A percentile compares a stretch with the other conserved stretches of the same genome.
phyloP scores from a whole-genome alignment of 140 eudicot species.

The Flaveria floridana region DNA sequence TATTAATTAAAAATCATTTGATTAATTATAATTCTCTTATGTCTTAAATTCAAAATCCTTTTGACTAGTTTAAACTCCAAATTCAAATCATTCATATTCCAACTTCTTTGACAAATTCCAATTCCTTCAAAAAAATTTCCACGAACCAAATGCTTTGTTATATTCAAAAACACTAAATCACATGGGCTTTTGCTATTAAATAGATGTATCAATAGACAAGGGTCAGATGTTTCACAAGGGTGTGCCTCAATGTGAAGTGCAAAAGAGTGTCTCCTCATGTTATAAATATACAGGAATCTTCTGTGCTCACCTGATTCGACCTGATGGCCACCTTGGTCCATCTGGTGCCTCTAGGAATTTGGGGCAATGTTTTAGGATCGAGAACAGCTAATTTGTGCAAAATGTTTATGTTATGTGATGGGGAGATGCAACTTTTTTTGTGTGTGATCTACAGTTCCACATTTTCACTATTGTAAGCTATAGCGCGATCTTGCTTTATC shows the following conservation, averaged over 20 bases:
- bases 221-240: neutral
- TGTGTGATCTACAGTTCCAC: neutral
- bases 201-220: neutral
- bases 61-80: too few relatives aligned
- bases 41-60: too few relatives aligned
- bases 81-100: too few relatives aligned
- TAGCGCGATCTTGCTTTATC: neutral
- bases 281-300: neutral
- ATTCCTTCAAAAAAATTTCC: too few relatives aligned
- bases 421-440: neutral
- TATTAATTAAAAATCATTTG: too few relatives aligned
- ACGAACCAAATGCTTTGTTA: too few relatives aligned
- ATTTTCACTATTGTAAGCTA: neutral
- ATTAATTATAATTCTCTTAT: too few relatives aligned
- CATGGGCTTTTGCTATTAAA: neutral
- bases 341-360: too few relatives aligned
- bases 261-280: neutral
- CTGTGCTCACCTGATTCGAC: neutral
- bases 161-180: neutral
- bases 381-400: conserved; percentile 1
- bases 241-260: neutral
- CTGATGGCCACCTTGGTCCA: neutral
- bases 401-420: neutral
- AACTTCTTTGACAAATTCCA: too few relatives aligned
- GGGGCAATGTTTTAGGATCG: neutral